Conservation (phyloP, 2,329 filamentous ascomycete species). For the Trichoderma asperellum region DNA sequence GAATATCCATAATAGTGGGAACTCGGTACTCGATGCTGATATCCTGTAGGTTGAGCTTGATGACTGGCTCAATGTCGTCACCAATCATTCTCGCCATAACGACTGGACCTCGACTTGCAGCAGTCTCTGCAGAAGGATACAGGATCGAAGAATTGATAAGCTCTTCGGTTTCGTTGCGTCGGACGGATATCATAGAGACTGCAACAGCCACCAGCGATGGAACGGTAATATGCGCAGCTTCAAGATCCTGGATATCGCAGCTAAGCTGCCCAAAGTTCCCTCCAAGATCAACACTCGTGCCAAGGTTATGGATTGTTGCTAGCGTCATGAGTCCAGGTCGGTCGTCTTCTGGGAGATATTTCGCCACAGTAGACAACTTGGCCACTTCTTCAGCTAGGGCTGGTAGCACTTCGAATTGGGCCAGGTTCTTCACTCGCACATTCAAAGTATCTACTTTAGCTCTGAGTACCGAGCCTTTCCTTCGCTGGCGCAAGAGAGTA, state of each 20-base stretch:
- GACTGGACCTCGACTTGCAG: constrained; percentile 50
- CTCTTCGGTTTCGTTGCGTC: constrained; percentile 69
- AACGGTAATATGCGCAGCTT: constrained; percentile 80
- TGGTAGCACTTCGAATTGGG: constrained; percentile 69
- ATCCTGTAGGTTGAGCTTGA: constrained; percentile 87
- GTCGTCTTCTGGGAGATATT: constrained; percentile 95
- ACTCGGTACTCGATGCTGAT: constrained; percentile 88
- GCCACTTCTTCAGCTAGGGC: constrained; percentile 77
- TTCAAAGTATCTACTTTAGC: constrained; percentile 68
- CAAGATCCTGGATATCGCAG: constrained; percentile 63
- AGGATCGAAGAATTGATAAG: constrained; percentile 62
- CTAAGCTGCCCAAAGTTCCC: constrained; percentile 69
- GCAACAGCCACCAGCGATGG: constrained; percentile 83
- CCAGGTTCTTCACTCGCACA: constrained; percentile 63
- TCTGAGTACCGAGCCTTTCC: constrained; percentile 82
- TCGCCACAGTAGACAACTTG: constrained; percentile 83
- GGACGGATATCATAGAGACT: constrained; percentile 63
- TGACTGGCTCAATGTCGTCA: constrained; percentile 88
- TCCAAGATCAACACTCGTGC: constrained; percentile 65
- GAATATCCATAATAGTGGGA: constrained; percentile 76
- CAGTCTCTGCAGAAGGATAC: constrained; percentile 36
- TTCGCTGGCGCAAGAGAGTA: constrained; percentile 81
- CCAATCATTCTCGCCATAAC: constrained; percentile 89
- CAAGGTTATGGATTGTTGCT: constrained; percentile 65
- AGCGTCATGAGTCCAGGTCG: constrained; percentile 84